Base-by-base conservation (phyloP, 768 basidiomycete genomes). In the Chiua virens region DNA sequence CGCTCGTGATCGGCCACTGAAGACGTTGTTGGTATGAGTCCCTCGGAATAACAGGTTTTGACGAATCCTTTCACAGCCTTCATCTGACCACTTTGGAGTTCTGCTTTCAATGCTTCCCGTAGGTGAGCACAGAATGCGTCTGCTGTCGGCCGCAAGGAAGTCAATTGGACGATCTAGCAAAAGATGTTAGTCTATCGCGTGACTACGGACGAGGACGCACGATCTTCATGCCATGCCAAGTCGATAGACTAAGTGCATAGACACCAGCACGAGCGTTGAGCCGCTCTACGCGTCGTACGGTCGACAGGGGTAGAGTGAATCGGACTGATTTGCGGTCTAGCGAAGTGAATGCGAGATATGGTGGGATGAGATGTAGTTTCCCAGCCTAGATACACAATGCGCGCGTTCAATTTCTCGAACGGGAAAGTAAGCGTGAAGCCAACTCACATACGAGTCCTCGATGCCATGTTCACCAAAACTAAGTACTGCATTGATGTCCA, bases 171-270 rank as follows among this genome's bases (percentile, higher is more conserved):
- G 56, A 96, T 82, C 89, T 90, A 49, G n/a, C 43, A 8, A 41
- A 9, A 28, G 41, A 40, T 50, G 47, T 50, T 17, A 54, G 28
- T 37, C 21, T 42, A 51, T 30, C 51, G 54, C 47, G 36, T 32
- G 40, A 36, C 40, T 17, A 32, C 21, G 7, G 28, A 43, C 22
- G 28, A 50, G 21, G 20, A 56, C 68, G 49, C 61, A 96, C 95
- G 59, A 98, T 89, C 74, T 96, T 89, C 75, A 90, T 82, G 32
- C 91, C 87, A 67, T 98, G 93, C 91, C 94, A 98, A 45, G 90
- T 83, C n/a, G 85, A 80, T 18, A 98, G 73, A 61, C 92, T 94
- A 27, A 99, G 79, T n/a, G 96, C 95, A 66, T 98, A 98, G 34
- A 97, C 87, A 6, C 97, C 97, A 25, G 93, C 89, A 14, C 93